phyloP scores from a whole-genome alignment of 495 filamentous ascomycete genomes.

The Staphylotrichum tortipilum region DNA sequence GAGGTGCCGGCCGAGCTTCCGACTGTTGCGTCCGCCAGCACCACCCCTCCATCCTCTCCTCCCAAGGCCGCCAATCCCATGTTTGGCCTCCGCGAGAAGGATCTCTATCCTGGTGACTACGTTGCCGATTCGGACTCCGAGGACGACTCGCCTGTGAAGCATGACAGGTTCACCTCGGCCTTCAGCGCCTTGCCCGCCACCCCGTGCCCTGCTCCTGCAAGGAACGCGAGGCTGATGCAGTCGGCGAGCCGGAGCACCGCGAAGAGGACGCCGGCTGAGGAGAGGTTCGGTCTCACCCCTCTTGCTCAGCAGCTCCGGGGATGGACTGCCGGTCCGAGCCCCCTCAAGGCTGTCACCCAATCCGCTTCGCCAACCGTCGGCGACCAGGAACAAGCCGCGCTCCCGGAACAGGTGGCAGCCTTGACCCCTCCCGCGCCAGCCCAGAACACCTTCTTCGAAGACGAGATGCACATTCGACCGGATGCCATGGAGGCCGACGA shows the following conservation, averaged over 20 bases:
- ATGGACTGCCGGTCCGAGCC: constrained; percentile 46
- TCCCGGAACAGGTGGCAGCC: not conserved
- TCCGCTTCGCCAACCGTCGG: not conserved
- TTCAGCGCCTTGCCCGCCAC: constrained; percentile 25
- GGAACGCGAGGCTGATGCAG: constrained; percentile 8
- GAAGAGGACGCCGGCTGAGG: constrained; percentile 14
- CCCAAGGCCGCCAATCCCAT: constrained; percentile 17
- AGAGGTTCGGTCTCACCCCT: constrained; percentile 49
- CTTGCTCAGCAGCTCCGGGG: constrained; percentile 50
- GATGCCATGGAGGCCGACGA: constrained; percentile 24
- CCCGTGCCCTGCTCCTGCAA: constrained; percentile 25
- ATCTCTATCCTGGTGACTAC: constrained; percentile 27
- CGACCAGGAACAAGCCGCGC: not conserved
- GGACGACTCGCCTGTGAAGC: constrained; percentile 40
- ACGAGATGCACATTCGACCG: constrained; percentile 44
- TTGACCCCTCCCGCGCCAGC: constrained; percentile 20
- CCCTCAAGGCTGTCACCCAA: constrained; percentile 32
- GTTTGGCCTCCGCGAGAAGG: constrained; percentile 31
- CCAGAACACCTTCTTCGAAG: constrained; percentile 46
- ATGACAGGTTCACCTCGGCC: constrained; percentile 18
- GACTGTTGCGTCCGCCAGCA: constrained; percentile 9
- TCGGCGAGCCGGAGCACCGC: constrained; percentile 16
- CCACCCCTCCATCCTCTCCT: constrained; percentile 26
- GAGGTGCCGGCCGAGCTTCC: constrained; percentile 13
- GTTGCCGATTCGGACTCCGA: constrained; percentile 43